These are phyloP conservation scores for Tulasnella calospora DNA, from an alignment of 768 basidiomycete species.

Conservation along the genomic window DNA sequence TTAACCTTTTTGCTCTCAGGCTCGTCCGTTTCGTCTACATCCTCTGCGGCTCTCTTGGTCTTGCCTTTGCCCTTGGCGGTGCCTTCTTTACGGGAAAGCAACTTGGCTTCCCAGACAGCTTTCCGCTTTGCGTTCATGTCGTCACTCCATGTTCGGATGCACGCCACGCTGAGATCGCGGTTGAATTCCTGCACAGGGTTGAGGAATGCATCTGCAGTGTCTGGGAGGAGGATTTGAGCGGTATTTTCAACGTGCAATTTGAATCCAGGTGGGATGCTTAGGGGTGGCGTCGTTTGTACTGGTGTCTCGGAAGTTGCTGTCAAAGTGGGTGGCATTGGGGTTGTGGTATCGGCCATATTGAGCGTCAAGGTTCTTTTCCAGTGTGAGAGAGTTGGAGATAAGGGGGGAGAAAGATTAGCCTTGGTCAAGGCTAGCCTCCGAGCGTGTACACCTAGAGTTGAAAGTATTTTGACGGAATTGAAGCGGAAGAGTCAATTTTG, in stretches of 20 bases:
- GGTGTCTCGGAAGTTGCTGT: not conserved
- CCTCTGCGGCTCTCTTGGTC: slow-evolving; percentile 31
- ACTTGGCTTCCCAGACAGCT: slow-evolving; percentile 50
- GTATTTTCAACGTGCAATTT: slow-evolving; percentile 77
- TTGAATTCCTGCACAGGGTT: slow-evolving; percentile 99
- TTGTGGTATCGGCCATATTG: not conserved
- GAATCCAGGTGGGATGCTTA: slow-evolving; percentile 67
- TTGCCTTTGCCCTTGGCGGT: slow-evolving; percentile 33
- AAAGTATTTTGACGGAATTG: not conserved
- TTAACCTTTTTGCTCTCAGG: slow-evolving; percentile 44
- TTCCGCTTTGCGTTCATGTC: slow-evolving; percentile 58
- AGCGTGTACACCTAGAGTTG: not conserved
- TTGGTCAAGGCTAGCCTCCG: not conserved
- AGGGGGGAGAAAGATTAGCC: not conserved
- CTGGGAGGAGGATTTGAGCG: slow-evolving; percentile 70
- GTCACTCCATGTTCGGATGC: slow-evolving; percentile 86
- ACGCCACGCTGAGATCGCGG: slow-evolving; percentile 85
- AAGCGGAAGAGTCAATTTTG: not conserved
- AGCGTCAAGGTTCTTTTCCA: not conserved
- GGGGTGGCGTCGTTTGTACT: not conserved
- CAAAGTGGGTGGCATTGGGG: not conserved
- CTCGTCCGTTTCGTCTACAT: not conserved
- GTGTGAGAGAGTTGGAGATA: not conserved
- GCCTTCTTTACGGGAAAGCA: not conserved
- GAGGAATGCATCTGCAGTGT: slow-evolving; percentile 78